These are phyloP conservation scores for Microbotryum violaceum DNA, from an alignment of 1,284 basidiomycete species.

Conservation along the genomic window DNA sequence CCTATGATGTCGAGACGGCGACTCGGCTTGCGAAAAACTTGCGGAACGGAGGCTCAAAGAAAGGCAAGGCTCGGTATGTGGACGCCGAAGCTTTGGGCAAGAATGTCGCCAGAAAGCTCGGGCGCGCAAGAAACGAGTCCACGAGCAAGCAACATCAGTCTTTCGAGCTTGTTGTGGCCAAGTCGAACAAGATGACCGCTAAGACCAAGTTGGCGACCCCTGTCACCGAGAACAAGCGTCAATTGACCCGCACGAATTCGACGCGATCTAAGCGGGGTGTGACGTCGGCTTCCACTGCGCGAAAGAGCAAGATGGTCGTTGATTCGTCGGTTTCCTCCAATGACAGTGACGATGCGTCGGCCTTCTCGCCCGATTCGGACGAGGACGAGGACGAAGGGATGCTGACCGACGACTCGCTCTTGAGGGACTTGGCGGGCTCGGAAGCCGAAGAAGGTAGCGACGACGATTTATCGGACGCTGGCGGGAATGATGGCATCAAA, in stretches of 20 bases:
- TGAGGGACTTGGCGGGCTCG: no score
- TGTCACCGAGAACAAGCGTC: neutral
- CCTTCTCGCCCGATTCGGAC: neutral
- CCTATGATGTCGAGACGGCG: conserved; percentile 2
- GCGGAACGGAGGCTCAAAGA: neutral
- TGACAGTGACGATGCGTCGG: neutral
- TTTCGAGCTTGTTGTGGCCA: neutral
- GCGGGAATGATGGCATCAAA: no score
- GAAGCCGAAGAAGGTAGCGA: no score
- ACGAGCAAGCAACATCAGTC: neutral
- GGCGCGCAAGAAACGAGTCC: neutral
- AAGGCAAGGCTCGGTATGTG: conserved; percentile 4
- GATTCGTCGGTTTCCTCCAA: neutral
- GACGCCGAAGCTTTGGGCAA: conserved; percentile 3
- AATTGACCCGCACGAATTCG: neutral
- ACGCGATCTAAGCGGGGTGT: no score
- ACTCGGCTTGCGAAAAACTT: conserved; percentile 2
- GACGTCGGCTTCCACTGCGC: no score
- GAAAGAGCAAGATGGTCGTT: conserved; percentile 5
- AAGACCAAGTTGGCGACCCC: neutral
- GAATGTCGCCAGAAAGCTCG: neutral
- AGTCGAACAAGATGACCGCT: neutral
- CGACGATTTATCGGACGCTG: no score
- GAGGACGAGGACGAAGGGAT: neutral
- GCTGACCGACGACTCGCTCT: no score